Evolutionary conservation across 768 basidiomycete species (phyloP).

Genomic region (Postia placenta): DNA sequence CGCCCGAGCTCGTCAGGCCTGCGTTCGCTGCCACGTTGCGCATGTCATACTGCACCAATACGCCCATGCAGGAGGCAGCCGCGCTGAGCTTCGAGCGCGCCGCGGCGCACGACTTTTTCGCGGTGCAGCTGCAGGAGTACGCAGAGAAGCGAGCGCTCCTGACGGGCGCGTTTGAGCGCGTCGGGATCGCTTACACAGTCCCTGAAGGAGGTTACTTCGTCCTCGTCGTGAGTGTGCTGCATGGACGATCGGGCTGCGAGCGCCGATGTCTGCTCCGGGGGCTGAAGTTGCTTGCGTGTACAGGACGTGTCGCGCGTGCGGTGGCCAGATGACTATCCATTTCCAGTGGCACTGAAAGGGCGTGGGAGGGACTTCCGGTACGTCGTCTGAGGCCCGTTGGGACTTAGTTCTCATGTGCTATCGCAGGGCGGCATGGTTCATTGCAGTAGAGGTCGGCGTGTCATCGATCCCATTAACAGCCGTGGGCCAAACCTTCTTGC

Average conservation of each 20-base stretch:
- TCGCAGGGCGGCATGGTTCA: constrained; percentile 83
- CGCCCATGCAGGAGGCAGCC: constrained; percentile 89
- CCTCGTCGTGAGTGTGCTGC: constrained; percentile 27
- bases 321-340: constrained; percentile 76
- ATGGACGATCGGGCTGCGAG: neutral
- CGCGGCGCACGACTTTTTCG: constrained; percentile 65
- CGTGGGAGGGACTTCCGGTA: constrained; percentile 85
- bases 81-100: constrained; percentile 83
- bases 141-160: constrained; percentile 69
- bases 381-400: constrained; percentile 17
- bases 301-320: constrained; percentile 72
- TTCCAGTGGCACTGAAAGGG: constrained; percentile 69
- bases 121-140: constrained; percentile 71
- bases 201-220: constrained; percentile 93
- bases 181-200: constrained; percentile 78
- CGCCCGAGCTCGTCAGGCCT: constrained; percentile 71
- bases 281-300: too few species aligned
- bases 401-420: constrained; percentile 3
- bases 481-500: constrained; percentile 37
- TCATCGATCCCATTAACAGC: constrained; percentile 93
- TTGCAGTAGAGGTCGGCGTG: constrained; percentile 83
- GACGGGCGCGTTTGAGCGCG: constrained; percentile 65
- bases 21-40: constrained; percentile 87
- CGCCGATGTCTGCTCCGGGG: too few species aligned
- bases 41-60: constrained; percentile 92